Percentiles rank a stretch among this genome's conserved stretches.
Evolutionary conservation across 768 basidiomycete species (phyloP).

Genomic region (Hygrocybe coccinea): DNA sequence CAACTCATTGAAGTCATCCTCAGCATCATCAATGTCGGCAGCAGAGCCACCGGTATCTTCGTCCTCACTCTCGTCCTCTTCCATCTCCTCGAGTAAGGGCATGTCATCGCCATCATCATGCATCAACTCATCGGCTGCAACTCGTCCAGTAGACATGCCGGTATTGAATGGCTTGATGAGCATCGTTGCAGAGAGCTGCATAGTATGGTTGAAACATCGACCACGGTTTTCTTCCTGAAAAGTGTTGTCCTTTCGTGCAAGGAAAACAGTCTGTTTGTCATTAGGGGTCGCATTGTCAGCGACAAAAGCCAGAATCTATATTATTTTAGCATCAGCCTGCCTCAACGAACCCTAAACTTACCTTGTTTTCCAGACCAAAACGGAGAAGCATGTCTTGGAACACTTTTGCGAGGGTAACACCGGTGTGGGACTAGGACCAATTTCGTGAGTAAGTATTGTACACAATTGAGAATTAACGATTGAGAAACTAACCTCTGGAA

Average conservation of each 20-base stretch:
- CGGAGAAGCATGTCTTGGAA: conserved; percentile 3
- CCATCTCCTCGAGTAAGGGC: not conserved
- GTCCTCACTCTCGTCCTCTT: not conserved
- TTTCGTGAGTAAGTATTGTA: not conserved
- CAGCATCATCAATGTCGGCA: not conserved
- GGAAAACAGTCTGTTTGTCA: conserved; percentile 1
- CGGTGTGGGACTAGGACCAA: conserved; percentile 21
- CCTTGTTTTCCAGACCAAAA: conserved; percentile 24
- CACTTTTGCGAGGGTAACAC: conserved; percentile 30
- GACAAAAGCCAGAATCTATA: not conserved
- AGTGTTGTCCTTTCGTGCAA: not conserved
- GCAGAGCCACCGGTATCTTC: not conserved
- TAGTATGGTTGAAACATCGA: conserved; percentile 10
- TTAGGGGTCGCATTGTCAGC: conserved; percentile 2
- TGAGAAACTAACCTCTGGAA: conserved; percentile 4
- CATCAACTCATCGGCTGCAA: not conserved
- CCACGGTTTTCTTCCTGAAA: not conserved
- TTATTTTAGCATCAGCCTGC: not conserved
- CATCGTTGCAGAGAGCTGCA: conserved; percentile 20
- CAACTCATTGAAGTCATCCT: not conserved
- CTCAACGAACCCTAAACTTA: not conserved
- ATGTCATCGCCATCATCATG: not conserved
- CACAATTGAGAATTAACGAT: conserved; percentile 1
- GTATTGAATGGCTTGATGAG: not conserved
- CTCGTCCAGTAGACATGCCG: not conserved